Conservation (phyloP, 306 rosid species). For the Myrica gale region DNA sequence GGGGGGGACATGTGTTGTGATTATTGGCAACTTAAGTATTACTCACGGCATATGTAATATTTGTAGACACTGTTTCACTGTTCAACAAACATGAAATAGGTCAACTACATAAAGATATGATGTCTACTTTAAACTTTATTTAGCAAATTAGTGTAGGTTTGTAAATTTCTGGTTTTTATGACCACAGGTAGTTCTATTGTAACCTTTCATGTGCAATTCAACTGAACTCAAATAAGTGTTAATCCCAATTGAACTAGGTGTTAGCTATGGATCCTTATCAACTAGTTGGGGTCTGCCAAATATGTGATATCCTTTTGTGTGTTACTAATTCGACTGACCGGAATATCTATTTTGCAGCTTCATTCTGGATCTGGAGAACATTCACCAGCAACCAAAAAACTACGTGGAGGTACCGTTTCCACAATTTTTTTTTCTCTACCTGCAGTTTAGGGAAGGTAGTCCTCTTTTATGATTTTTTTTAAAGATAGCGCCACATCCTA, state of each 20-base stretch:
- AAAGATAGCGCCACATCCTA: no score
- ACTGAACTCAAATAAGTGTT: not conserved
- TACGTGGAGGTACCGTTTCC: slow-evolving; percentile 50
- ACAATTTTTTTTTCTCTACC: slow-evolving; percentile 16
- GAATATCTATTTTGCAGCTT: slow-evolving; percentile 57
- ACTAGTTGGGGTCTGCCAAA: not conserved
- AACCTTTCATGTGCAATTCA: not conserved
- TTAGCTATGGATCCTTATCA: not conserved
- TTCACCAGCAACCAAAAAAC: slow-evolving; percentile 58
- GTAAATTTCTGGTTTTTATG: not conserved
- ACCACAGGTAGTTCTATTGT: not conserved
- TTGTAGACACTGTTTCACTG: not conserved
- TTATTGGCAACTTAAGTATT: not conserved
- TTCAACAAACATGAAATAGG: not conserved
- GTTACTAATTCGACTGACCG: not conserved
- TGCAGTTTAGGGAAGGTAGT: slow-evolving; percentile 21
- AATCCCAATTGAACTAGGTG: not conserved
- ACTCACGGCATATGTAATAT: not conserved
- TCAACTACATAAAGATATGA: not conserved
- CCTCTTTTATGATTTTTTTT: slow-evolving; percentile 3
- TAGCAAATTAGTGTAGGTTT: not conserved
- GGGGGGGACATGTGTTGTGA: not conserved
- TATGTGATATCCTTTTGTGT: not conserved
- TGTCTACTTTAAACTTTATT: not conserved
- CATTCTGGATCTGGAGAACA: slow-evolving; percentile 65